Evolutionary conservation across 108 stramenopile species (phyloP).

Genomic region (Mayamaea pseudoterrestris): DNA sequence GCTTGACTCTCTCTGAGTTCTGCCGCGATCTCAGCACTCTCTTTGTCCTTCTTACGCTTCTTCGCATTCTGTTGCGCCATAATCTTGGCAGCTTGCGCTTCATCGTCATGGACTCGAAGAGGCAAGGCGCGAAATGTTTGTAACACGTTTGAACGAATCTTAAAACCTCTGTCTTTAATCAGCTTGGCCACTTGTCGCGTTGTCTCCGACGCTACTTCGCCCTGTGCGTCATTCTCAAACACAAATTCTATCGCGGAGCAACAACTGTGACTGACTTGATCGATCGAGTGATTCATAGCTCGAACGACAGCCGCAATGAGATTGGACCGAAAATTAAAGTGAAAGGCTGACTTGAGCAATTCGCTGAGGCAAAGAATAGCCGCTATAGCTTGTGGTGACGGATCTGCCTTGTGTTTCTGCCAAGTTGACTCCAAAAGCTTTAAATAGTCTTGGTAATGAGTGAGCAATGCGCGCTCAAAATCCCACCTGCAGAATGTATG

Average conservation of each 20-base stretch:
- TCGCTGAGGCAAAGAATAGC: constrained; percentile 58
- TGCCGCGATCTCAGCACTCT: constrained; percentile 53
- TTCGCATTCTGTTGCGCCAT: constrained; percentile 48
- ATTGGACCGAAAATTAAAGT: constrained; percentile 85
- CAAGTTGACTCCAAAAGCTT: constrained; percentile 58
- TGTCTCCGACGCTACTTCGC: constrained; percentile 73
- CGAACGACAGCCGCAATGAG: constrained; percentile 51
- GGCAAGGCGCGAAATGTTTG: constrained; percentile 55
- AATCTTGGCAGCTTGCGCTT: constrained; percentile 71
- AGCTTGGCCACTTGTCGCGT: constrained; percentile 56
- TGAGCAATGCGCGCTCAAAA: constrained; percentile 67
- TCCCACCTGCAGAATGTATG: no score
- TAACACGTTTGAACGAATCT: constrained; percentile 50
- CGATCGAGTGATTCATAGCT: constrained; percentile 42
- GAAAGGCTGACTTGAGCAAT: constrained; percentile 51
- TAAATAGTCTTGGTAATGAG: constrained; percentile 69
- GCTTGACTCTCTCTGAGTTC: constrained; percentile 75
- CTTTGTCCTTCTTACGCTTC: constrained; percentile 52
- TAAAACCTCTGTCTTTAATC: constrained; percentile 41
- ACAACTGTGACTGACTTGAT: constrained; percentile 44
- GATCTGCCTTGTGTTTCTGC: constrained; percentile 24
- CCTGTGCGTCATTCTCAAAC: constrained; percentile 59
- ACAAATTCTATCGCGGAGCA: constrained; percentile 47
- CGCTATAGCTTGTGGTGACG: constrained; percentile 51
- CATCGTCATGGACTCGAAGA: constrained; percentile 70